These are phyloP conservation scores for Diaporthe citriasiana DNA, from an alignment of 2,329 filamentous ascomycete genomes.

Conservation along the genomic window DNA sequence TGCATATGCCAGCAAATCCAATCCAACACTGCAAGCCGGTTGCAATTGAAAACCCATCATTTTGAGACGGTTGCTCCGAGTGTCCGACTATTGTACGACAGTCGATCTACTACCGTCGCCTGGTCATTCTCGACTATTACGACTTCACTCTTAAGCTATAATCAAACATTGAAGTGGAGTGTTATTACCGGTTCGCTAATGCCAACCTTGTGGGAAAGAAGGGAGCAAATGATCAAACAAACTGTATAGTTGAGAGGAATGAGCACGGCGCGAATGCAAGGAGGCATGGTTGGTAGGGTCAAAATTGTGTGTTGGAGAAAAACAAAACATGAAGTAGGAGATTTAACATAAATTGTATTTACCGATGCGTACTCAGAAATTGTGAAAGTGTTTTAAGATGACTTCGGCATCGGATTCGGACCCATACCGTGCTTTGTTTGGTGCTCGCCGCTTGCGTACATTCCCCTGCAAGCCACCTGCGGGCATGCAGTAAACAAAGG, in stretches of 20 bases:
- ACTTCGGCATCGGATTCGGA: neutral
- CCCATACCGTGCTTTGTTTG: neutral
- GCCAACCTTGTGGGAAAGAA: neutral
- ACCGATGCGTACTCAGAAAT: neutral
- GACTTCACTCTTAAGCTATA: neutral
- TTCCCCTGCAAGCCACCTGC: neutral
- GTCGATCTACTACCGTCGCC: too few relatives aligned
- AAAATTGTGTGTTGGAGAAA: neutral
- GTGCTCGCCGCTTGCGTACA: slow-evolving; percentile 15
- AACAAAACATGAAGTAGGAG: neutral
- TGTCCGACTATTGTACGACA: neutral
- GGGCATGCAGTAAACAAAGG: neutral
- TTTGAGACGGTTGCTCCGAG: too few relatives aligned
- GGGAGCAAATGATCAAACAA: neutral
- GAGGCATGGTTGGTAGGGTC: neutral
- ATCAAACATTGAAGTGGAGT: too few relatives aligned
- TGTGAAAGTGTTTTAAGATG: neutral
- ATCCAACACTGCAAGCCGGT: too few relatives aligned
- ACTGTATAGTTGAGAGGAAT: neutral
- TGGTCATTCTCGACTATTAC: neutral
- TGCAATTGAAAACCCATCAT: neutral
- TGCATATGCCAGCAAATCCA: too few relatives aligned
- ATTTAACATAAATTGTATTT: neutral
- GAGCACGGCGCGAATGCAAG: neutral
- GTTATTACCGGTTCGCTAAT: too few relatives aligned